These are phyloP conservation scores for Sporothrix sp. DNA, from an alignment of 2,329 filamentous ascomycete genomes.

Conservation along the genomic window DNA sequence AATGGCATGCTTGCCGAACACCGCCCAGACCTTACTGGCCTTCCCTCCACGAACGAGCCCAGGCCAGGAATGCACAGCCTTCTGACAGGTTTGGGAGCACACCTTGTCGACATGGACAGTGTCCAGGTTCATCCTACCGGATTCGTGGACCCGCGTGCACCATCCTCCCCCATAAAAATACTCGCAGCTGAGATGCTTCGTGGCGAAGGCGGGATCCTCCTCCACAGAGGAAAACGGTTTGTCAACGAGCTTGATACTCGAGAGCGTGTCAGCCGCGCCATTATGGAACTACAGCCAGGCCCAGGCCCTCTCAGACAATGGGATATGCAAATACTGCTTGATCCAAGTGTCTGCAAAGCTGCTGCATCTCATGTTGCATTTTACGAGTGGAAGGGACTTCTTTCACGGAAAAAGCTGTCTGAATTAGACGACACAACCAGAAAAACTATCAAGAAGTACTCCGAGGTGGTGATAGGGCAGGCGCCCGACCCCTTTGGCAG, in stretches of 20 bases:
- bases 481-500: slow-evolving; percentile 93
- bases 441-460: slow-evolving; percentile 86
- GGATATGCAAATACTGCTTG: slow-evolving; percentile 91
- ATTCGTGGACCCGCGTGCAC: slow-evolving; percentile 95
- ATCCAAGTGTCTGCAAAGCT: slow-evolving; percentile 96
- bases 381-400: slow-evolving; percentile 94
- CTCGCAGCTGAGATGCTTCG: slow-evolving; percentile 95
- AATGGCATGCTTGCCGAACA: slow-evolving; percentile 85
- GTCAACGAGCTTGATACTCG: slow-evolving; percentile 96
- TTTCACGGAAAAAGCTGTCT: slow-evolving; percentile 96
- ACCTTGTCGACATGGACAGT: slow-evolving; percentile 99
- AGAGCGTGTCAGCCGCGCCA: slow-evolving; percentile 98
- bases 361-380: slow-evolving; percentile 98
- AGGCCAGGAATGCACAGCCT: slow-evolving; percentile 54
- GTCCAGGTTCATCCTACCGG: slow-evolving; percentile 98
- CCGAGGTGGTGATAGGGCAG: slow-evolving; percentile 87
- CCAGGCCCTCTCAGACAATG: slow-evolving; percentile 35
- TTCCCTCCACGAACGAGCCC: slow-evolving; percentile 74
- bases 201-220: slow-evolving; percentile 91
- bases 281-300: slow-evolving; percentile 33
- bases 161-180: slow-evolving; percentile 96
- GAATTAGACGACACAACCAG: slow-evolving; percentile 82
- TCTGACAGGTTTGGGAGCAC: slow-evolving; percentile 77
- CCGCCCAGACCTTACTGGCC: slow-evolving; percentile 81
- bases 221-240: slow-evolving; percentile 88